Conservation (phyloP, 2,329 filamentous ascomycete genomes). For the Diplodia scrobiculata region DNA sequence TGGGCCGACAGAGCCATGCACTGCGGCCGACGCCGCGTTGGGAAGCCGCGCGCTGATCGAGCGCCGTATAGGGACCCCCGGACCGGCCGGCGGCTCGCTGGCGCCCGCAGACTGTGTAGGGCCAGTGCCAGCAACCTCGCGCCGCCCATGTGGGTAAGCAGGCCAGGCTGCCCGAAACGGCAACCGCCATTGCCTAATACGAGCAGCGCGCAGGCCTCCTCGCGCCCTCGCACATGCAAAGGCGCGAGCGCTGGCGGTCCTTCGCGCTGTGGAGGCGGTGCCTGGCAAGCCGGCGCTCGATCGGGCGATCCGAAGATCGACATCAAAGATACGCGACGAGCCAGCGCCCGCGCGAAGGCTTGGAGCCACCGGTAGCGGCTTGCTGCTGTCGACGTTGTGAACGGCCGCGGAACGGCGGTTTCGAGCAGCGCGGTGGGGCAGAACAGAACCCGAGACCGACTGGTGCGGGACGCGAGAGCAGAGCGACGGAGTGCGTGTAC, state of each 20-base stretch:
- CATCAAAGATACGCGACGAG: conserved; percentile 24
- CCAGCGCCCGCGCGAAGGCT: background rate
- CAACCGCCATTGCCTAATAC: conserved; percentile 20
- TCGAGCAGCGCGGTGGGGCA: background rate
- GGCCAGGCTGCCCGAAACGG: background rate
- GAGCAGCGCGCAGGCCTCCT: background rate
- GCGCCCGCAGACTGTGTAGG: conserved; percentile 3
- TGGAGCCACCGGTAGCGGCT: background rate
- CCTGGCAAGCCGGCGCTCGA: conserved; percentile 13
- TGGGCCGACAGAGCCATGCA: conserved; percentile 6
- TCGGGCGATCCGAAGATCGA: conserved; percentile 22
- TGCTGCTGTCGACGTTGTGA: background rate
- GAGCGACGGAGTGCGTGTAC: background rate
- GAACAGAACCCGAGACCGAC: background rate
- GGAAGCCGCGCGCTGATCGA: conserved; percentile 9
- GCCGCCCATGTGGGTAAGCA: conserved; percentile 1
- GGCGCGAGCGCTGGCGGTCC: background rate
- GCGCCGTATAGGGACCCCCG: conserved; percentile 11
- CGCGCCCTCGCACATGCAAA: conserved; percentile 5
- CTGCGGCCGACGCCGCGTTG: conserved; percentile 11
- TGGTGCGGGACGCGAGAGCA: background rate
- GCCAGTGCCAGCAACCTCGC: background rate
- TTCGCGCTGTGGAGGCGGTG: background rate
- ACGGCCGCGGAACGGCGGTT: background rate
- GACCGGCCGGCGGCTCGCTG: conserved; percentile 8